Evolutionary conservation across 257 asterid genomes (phyloP).

Genomic region (Nicotiana knightiana): DNA sequence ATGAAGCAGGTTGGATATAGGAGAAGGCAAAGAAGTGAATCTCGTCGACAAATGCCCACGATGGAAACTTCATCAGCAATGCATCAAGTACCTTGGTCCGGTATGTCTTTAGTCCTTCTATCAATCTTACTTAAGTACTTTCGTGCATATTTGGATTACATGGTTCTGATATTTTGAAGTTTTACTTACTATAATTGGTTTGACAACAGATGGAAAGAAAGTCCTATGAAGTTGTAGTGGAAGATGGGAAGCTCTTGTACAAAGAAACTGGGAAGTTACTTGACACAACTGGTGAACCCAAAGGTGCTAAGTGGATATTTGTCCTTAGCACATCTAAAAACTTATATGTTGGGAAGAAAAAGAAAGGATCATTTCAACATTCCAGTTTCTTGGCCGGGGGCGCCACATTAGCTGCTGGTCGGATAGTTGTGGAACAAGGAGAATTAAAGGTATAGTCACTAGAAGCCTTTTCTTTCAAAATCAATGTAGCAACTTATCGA

Average conservation of each 20-base stretch:
- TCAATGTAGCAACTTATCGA: not conserved
- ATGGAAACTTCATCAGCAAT: constrained; percentile 59
- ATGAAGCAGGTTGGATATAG: constrained; percentile 48
- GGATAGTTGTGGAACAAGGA: constrained; percentile 51
- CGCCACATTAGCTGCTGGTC: constrained; percentile 64
- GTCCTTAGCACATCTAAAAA: constrained; percentile 48
- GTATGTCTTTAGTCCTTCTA: constrained; percentile 19
- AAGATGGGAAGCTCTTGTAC: constrained; percentile 48
- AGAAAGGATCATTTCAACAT: constrained; percentile 62
- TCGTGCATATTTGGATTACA: not conserved
- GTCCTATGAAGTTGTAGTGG: constrained; percentile 43
- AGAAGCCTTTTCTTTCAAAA: not conserved
- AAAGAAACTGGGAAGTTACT: constrained; percentile 41
- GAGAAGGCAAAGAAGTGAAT: constrained; percentile 65
- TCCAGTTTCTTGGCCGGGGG: constrained; percentile 73
- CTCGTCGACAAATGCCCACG: constrained; percentile 53
- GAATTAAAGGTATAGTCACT: constrained; percentile 29
- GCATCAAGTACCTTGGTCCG: constrained; percentile 69
- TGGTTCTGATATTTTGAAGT: too few species aligned
- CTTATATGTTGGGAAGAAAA: constrained; percentile 48
- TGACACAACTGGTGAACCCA: constrained; percentile 30
- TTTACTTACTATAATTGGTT: not conserved
- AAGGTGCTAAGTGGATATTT: constrained; percentile 52
- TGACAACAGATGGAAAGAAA: constrained; percentile 46
- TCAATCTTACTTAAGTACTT: not conserved